Base-by-base conservation (phyloP, 2,329 filamentous ascomycete genomes). In the Myriosclerotinia scirpicola region DNA sequence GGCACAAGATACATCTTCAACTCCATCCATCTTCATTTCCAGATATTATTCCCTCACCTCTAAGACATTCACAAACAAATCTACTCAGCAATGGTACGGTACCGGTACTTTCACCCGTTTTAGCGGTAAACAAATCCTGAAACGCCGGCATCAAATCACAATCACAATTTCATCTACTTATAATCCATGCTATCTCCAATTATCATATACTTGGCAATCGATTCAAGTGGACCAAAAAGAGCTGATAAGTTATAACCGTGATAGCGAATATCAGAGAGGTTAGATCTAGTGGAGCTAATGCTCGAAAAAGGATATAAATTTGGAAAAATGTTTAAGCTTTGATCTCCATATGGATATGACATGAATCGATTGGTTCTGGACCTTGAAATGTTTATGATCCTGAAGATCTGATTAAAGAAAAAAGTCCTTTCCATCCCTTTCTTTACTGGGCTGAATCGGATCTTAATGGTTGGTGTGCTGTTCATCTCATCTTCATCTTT, bases 351-450 rank as follows among this genome's bases (percentile, higher is more conserved):
- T 38, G 56, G 26, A 26, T 26, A 26, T 26, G 26, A 26, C 26
- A 26, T 50, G 56, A 20, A 6, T 50, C 56, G 12, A 60, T 60
- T 60, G 56, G 56, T 60, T 60, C 42, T 60, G 42, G 56, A 34
- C 56, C 11, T n/a, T 59, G 15, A 46, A 46, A 14, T 59, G 40
- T 46, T 44, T 46, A 44, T 15, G 26, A 34, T 34, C 30, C 56
- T 48, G 30, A 48, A 48, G 56, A 59, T 48, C 56, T 11, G 42
- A 48, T 36, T 12, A 36, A 48, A 48, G 17, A 59, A 36, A 48
- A 48, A 22, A 59, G 42, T 15, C 56, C 42, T 34, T 36, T 48
- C 42, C 20, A 60, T 60, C 56, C 56, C 42, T 60, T 60, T 60
- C 42, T 48, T 60, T 60, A 12, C 56, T 48, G 22, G 22, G 20